Percentiles rank a stretch among this genome's conserved stretches.
These are phyloP conservation scores for Lactarius pseudohatsudake DNA, from an alignment of 768 basidiomycete genomes.

Conservation along the genomic window DNA sequence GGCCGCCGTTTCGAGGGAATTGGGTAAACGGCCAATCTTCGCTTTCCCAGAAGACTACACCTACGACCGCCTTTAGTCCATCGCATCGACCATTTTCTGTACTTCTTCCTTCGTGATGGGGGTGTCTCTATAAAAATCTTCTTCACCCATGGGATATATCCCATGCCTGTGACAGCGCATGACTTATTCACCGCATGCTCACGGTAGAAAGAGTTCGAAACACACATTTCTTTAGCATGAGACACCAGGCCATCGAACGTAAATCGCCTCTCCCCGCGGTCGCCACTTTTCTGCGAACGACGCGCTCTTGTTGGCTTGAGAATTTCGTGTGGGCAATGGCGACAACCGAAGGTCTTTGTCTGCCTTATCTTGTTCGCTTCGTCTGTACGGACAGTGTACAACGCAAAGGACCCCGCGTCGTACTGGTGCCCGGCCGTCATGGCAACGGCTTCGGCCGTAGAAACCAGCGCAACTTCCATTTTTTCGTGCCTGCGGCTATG, in stretches of 20 bases:
- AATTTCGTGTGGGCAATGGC: conserved; percentile 23
- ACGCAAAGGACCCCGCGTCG: conserved; percentile 11
- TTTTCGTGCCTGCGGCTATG: conserved; percentile 25
- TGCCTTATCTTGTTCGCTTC: conserved; percentile 13
- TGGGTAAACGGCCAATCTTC: neutral
- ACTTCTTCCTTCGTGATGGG: neutral
- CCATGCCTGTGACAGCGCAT: conserved; percentile 44
- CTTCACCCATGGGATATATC: conserved; percentile 25
- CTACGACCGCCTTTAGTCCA: neutral
- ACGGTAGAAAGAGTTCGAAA: conserved; percentile 8
- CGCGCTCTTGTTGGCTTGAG: neutral
- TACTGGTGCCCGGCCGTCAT: neutral
- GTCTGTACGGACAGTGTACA: neutral
- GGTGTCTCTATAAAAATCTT: conserved; percentile 28
- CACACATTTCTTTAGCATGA: conserved; percentile 63
- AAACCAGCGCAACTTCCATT: conserved; percentile 16
- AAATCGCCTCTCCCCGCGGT: conserved; percentile 36
- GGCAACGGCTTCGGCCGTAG: neutral
- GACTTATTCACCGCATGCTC: neutral
- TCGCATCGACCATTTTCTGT: neutral
- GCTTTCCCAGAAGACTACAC: neutral
- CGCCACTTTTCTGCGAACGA: conserved; percentile 3
- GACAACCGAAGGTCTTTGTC: conserved; percentile 28
- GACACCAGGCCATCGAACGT: conserved; percentile 58
- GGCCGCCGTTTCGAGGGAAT: neutral